Base-by-base conservation (phyloP, 2,329 filamentous ascomycete genomes). In the Diaporthe citrichinensis region DNA sequence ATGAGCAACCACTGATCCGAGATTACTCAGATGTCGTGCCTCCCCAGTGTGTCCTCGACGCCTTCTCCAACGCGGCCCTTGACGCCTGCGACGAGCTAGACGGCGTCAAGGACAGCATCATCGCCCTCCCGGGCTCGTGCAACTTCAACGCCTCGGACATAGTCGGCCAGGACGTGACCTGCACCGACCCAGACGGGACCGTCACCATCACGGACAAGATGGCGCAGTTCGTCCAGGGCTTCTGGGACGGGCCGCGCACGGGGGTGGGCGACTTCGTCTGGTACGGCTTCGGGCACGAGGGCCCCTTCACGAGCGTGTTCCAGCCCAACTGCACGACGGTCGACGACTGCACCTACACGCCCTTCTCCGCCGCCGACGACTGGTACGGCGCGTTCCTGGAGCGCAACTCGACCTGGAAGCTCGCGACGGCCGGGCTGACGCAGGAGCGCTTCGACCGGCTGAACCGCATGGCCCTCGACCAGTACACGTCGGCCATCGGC, bases 51-150 rank as follows among this genome's bases (percentile, higher is more conserved):
- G 83, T 86, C 77, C 81, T 88, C 74, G 82, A 7, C 76, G 82
- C 62, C 81, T 87, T 79, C 81, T 77, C 74, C 3, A 62, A 74
- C 2, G 83, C 80, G 1, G 86, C 87, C 72, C 79, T 88, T n/a
- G 58, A 84, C 62, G 81, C 79, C 20, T 89, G 87, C 76, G 87
- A 89, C 77, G 79, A 72, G 1, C 81, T 85, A 49, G 87, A 88
- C 74, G 85, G 86, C 1, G 77, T 87, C 2, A 76, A 79, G 3
- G 87, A 90, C 78, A 84, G 82, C 61, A 83, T 89, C 71, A 83
- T 89, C 36, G 80, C 81, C 20, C 81, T 85, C 55, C 82, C 84
- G 0, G 79, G 80, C 17, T 75, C 78, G 10, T 89, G 87, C 78
- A 61, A 31, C 1, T 84, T 83, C 46, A 81, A 84, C 65, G 81